Evolutionary conservation across 306 rosid species (phyloP).

Genomic region (Pachyrhizus erosus): DNA sequence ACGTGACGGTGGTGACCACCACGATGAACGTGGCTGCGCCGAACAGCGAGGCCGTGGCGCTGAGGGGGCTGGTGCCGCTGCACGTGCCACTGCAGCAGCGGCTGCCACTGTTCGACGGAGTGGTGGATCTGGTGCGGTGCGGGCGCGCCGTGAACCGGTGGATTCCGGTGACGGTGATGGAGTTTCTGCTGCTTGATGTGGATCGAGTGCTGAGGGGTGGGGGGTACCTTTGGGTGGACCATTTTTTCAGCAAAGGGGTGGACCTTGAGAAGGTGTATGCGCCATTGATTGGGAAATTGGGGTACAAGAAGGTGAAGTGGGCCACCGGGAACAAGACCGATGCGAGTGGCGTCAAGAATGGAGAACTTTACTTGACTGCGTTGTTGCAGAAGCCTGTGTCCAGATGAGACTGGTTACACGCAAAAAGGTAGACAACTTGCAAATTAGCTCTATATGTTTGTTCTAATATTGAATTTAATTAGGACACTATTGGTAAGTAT

Average conservation of each 20-base stretch:
- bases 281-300: slow-evolving; percentile 84
- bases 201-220: slow-evolving; percentile 91
- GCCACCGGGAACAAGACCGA: slow-evolving; percentile 73
- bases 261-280: slow-evolving; percentile 81
- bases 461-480: neutral
- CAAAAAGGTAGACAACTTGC: slow-evolving; percentile 29
- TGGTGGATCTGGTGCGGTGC: slow-evolving; percentile 86
- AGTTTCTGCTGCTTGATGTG: slow-evolving; percentile 78
- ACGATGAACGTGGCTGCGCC: slow-evolving; percentile 88
- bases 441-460: neutral
- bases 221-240: slow-evolving; percentile 94
- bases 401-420: slow-evolving; percentile 52
- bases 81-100: slow-evolving; percentile 96
- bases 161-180: slow-evolving; percentile 82
- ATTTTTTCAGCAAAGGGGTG: slow-evolving; percentile 75
- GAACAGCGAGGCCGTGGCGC: slow-evolving; percentile 77
- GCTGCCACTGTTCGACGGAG: slow-evolving; percentile 83
- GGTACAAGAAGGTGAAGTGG: slow-evolving; percentile 94
- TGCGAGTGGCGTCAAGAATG: slow-evolving; percentile 69
- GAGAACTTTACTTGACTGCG: slow-evolving; percentile 86
- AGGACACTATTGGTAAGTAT: neutral
- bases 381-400: slow-evolving; percentile 85
- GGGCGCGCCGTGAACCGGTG: slow-evolving; percentile 95
- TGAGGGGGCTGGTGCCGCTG: slow-evolving; percentile 85
- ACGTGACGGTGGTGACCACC: slow-evolving; percentile 80